A percentile compares a stretch with the other conserved stretches of the same genome.
These are phyloP conservation scores for Aspergillus fumigatiaffinis DNA, from an alignment of 2,329 filamentous ascomycete species.

Conservation along the genomic window DNA sequence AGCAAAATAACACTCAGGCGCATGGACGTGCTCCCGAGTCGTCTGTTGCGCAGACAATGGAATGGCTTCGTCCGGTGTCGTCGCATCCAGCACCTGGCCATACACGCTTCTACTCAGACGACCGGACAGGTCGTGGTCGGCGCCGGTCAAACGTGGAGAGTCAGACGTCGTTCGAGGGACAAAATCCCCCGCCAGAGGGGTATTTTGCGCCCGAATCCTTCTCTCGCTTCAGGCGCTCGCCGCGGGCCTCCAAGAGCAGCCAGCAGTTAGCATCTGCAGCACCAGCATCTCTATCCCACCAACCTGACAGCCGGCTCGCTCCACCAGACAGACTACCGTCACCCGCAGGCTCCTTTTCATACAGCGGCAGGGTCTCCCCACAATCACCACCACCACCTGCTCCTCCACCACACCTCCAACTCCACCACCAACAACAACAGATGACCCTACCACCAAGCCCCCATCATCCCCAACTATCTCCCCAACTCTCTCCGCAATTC, in stretches of 20 bases:
- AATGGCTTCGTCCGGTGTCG: constrained; percentile 5
- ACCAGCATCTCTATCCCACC: background rate
- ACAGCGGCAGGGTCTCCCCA: background rate
- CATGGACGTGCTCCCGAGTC: background rate
- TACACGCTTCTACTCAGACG: background rate
- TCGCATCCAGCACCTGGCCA: constrained; percentile 5
- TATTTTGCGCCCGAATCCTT: constrained; percentile 21
- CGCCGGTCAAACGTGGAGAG: constrained; percentile 3
- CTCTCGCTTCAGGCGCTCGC: constrained; percentile 1
- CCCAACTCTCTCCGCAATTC: background rate
- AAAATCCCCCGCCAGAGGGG: constrained; percentile 11
- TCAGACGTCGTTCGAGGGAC: constrained; percentile 7
- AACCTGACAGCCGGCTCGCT: background rate
- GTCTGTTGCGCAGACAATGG: background rate
- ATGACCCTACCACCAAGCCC: background rate
- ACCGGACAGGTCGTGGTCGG: background rate
- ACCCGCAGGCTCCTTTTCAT: background rate
- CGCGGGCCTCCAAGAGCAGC: background rate
- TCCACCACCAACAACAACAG: background rate
- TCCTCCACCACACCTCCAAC: background rate
- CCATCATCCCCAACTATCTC: background rate
- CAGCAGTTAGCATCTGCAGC: background rate
- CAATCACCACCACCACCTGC: background rate
- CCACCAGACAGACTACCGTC: background rate
- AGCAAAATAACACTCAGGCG: background rate